Conservation (phyloP, 345 rosid genomes). For the Sisymbrium irio region DNA sequence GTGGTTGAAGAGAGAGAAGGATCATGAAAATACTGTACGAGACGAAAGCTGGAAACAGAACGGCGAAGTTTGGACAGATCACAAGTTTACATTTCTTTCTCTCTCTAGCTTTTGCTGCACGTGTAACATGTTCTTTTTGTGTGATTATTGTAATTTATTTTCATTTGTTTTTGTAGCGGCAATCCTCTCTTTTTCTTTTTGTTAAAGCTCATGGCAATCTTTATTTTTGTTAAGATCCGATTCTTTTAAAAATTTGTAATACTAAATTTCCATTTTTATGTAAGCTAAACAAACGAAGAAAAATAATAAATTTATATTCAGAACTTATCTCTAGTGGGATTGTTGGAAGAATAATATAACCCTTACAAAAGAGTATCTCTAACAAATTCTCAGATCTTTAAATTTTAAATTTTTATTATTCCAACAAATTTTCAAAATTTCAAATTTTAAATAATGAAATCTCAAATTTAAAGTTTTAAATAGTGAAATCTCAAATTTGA, state of each 20-base stretch:
- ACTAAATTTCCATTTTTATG: not conserved
- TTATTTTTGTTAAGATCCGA: not conserved
- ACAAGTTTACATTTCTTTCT: slow-evolving; percentile 2
- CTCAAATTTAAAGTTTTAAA: too few species aligned
- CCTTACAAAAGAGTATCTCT: not conserved
- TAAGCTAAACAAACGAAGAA: too few species aligned
- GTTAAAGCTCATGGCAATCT: not conserved
- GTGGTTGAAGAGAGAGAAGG: not conserved
- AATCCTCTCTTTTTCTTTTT: not conserved
- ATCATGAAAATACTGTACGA: not conserved
- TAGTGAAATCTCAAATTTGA: too few species aligned
- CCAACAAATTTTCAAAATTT: too few species aligned
- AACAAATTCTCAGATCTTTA: too few species aligned
- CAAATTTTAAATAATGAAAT: too few species aligned
- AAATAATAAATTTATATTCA: not conserved
- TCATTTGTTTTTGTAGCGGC: not conserved
- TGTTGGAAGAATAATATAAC: not conserved
- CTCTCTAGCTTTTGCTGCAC: not conserved
- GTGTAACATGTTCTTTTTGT: slow-evolving; percentile 4
- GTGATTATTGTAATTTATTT: not conserved
- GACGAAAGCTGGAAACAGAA: slow-evolving; percentile 4
- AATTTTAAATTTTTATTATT: too few species aligned
- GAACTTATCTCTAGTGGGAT: not conserved
- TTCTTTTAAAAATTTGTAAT: not conserved
- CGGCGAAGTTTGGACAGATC: slow-evolving; percentile 10